Evolutionary conservation across 805 yeast species (phyloP), one percentile per base, ranked within the genome.

Genomic region (Cyberlindnera saturnus): DNA sequence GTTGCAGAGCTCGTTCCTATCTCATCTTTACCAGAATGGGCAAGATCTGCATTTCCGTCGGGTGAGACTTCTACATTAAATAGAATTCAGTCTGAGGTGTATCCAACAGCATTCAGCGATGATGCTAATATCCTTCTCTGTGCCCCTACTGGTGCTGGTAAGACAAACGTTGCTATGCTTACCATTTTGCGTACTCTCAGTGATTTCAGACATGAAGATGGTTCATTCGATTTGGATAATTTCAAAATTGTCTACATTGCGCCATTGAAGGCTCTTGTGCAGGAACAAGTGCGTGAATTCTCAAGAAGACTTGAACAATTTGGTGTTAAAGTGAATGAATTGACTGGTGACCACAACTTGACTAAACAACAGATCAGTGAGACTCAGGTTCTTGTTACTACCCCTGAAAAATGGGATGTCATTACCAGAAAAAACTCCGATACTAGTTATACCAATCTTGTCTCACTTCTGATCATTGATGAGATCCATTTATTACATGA

Each of bases 131-230:
- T 93, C 33, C 66, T 91, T 15, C 67, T 91, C 52, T 91, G 98
- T 73, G 98, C 99, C 1, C 99, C 99, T 6, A 91, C 99, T 0
- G 99, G 99, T 67, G 96, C 96, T 3, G 99, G 99, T 67, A 91
- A 91, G 61, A 91, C 99, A 18, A 93, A 93, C 60, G 96, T 93
- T 26, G 99, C 99, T 0, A 77, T 93, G 81, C 64, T 93, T 37
- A 70, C 96, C 0, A 72, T 86, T 5, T 66, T 90, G n/a, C 65
- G 82, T 39, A 69, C 84, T 0, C 59, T 90, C 17, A 65, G 76
- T 0, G 72, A 81, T 38, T 75, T 64, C 57, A 66, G 82, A 54
- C 64, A 71, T 37, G 56, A 56, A 5, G 65, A 71, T 26, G 83
- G 82, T 0, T 63, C 69, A n/a, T 60, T 87, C 10, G 67, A 71